Conservation (phyloP, 2,329 filamentous ascomycete genomes). For the Cladosporium cucumerinum region DNA sequence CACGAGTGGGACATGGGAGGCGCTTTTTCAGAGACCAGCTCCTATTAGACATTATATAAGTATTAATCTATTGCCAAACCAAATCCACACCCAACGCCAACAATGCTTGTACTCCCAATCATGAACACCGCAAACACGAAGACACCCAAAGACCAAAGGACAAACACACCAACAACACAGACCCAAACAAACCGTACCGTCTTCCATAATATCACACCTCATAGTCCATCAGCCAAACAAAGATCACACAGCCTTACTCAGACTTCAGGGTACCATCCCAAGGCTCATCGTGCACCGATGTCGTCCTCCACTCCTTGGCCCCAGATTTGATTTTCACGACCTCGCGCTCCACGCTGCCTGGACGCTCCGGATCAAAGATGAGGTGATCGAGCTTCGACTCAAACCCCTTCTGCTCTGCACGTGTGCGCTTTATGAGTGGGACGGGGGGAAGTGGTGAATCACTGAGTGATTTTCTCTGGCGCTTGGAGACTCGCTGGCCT, state of each 20-base stretch:
- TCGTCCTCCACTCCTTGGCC: neutral
- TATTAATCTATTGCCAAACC: neutral
- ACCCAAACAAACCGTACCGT: neutral
- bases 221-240: neutral
- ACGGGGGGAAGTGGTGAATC: neutral
- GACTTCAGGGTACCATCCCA: neutral
- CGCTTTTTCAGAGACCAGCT: slow-evolving; percentile 18
- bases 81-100: neutral
- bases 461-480: neutral
- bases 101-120: neutral
- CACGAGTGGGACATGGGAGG: neutral
- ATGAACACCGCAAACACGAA: neutral
- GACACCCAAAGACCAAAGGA: neutral
- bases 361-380: neutral
- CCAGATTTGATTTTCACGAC: neutral
- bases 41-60: slow-evolving; percentile 21
- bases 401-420: neutral
- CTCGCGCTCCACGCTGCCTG: neutral
- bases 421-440: neutral
- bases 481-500: neutral
- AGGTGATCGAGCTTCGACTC: neutral
- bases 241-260: neutral
- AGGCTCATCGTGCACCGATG: neutral
- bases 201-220: neutral
- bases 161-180: neutral